These are phyloP conservation scores for Gnetum montanum DNA, from an alignment of 75 land plant genomes.

Conservation along the genomic window DNA sequence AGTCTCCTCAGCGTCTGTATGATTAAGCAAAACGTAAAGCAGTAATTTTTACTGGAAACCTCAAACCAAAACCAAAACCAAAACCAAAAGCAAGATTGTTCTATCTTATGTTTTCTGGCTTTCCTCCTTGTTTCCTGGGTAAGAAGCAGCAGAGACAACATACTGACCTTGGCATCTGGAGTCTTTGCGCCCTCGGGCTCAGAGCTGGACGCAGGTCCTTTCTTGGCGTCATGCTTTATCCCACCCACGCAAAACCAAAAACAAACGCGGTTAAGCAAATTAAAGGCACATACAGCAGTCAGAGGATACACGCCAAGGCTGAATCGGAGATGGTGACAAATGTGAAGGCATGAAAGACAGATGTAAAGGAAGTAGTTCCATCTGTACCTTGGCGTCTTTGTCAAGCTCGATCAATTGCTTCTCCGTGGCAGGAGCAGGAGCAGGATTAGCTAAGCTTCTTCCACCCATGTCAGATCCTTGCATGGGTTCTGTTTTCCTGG, in stretches of 20 bases:
- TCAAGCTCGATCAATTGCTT: slow-evolving; percentile 9
- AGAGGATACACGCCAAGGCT: background rate
- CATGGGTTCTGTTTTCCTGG: background rate
- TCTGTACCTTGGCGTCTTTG: slow-evolving; percentile 32
- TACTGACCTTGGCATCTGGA: slow-evolving; percentile 54
- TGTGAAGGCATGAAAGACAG: background rate
- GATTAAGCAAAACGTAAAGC: background rate
- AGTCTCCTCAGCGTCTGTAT: slow-evolving; percentile 76
- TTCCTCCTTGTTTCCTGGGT: no score
- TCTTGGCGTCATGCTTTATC: slow-evolving; percentile 3
- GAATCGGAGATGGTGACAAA: slow-evolving; percentile 2
- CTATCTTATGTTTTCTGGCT: background rate
- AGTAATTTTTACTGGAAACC: background rate
- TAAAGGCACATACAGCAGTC: background rate
- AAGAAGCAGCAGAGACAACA: no score
- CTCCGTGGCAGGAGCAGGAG: background rate
- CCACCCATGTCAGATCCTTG: background rate
- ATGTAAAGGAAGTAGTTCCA: background rate
- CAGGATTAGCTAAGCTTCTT: background rate
- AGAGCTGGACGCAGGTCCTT: slow-evolving; percentile 28
- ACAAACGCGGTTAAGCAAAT: background rate
- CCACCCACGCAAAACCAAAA: slow-evolving; percentile 18
- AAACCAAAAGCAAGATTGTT: background rate
- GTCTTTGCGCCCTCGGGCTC: slow-evolving; percentile 50
- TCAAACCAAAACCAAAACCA: background rate